Evolutionary conservation across 352 stramenopile genomes (phyloP).

Genomic region (Salisapilia sapeloensis): DNA sequence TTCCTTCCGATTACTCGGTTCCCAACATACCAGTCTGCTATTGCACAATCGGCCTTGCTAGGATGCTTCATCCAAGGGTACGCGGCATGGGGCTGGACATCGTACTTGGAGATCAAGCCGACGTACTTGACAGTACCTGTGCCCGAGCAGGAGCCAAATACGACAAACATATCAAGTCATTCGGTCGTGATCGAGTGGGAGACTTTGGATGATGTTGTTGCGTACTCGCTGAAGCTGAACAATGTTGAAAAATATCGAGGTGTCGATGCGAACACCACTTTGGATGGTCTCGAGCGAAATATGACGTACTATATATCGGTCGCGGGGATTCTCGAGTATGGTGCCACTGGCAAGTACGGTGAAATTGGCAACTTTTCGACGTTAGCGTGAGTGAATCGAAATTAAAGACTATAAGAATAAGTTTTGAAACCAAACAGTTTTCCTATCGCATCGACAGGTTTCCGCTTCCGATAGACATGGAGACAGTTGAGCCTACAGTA

Average conservation of each 20-base stretch:
- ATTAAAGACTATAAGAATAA: no score
- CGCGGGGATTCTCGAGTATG: slow-evolving; percentile 41
- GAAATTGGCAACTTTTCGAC: slow-evolving; percentile 60
- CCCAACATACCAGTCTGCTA: slow-evolving; percentile 25
- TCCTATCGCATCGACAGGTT: no score
- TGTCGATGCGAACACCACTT: slow-evolving; percentile 11
- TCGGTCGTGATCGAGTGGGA: slow-evolving; percentile 29
- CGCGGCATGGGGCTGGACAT: slow-evolving; percentile 48
- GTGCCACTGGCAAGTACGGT: slow-evolving; percentile 31
- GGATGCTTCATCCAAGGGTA: slow-evolving; percentile 63
- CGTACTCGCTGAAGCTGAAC: slow-evolving; percentile 61
- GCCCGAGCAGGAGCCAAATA: slow-evolving; percentile 8
- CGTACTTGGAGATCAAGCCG: slow-evolving; percentile 41
- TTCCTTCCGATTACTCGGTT: slow-evolving; percentile 60
- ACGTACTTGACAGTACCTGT: slow-evolving; percentile 42
- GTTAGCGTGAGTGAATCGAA: no score
- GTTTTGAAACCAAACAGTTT: no score
- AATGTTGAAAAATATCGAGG: slow-evolving; percentile 57
- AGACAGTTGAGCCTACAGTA: no score
- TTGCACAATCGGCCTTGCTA: slow-evolving; percentile 28
- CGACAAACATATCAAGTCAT: slow-evolving; percentile 20
- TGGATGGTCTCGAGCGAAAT: slow-evolving; percentile 32
- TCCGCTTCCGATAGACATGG: no score
- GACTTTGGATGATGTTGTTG: slow-evolving; percentile 22
- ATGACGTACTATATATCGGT: slow-evolving; percentile 60